Evolutionary conservation across 2,329 filamentous ascomycete species (phyloP).

Genomic region (Ophiostoma quercus): DNA sequence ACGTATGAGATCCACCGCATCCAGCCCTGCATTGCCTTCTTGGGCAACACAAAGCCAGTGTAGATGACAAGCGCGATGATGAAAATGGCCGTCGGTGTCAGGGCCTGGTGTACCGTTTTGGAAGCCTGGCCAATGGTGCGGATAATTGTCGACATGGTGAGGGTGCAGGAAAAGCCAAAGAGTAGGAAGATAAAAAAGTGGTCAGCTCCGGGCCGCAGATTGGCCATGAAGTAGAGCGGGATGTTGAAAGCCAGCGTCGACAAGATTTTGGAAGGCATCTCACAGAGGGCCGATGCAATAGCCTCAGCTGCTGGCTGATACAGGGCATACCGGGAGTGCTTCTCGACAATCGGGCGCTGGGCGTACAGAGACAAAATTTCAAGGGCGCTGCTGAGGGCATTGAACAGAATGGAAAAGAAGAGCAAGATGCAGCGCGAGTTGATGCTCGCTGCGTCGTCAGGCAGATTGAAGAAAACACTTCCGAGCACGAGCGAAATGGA

Average conservation of each 20-base stretch:
- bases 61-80: conserved; percentile 63
- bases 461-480: conserved; percentile 23
- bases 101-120: conserved; percentile 59
- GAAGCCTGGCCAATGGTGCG: conserved; percentile 72
- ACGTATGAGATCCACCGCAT: conserved; percentile 78
- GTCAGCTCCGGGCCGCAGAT: conserved; percentile 66
- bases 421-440: conserved; percentile 65
- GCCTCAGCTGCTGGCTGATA: conserved; percentile 88
- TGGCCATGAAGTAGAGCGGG: conserved; percentile 80
- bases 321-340: conserved; percentile 77
- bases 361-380: conserved; percentile 83
- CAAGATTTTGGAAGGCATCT: conserved; percentile 75
- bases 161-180: conserved; percentile 64
- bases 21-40: conserved; percentile 69
- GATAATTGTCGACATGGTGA: conserved; percentile 84
- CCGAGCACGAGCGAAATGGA: conserved; percentile 37
- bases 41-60: conserved; percentile 62
- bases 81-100: conserved; percentile 54
- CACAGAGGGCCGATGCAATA: conserved; percentile 75
- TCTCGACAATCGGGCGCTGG: conserved; percentile 87
- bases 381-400: conserved; percentile 73
- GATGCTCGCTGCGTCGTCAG: conserved; percentile 38
- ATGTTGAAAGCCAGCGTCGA: conserved; percentile 74
- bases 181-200: conserved; percentile 83
- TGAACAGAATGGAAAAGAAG: conserved; percentile 84